Evolutionary conservation across 2,329 filamentous ascomycete genomes (phyloP).

Genomic region (Trichoderma atrobrunneum): DNA sequence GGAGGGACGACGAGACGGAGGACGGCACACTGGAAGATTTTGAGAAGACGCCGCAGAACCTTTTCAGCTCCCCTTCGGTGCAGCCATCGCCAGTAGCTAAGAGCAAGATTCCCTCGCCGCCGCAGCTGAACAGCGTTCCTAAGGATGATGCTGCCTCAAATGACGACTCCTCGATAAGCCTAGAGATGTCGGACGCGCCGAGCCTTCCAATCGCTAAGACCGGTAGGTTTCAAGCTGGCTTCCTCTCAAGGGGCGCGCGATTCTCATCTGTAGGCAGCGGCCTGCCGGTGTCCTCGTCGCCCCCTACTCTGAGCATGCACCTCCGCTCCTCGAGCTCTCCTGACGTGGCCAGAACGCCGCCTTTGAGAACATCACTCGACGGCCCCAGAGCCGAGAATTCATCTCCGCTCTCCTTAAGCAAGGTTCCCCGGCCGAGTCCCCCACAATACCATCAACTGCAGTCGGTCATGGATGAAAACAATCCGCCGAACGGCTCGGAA

Average conservation of each 20-base stretch:
- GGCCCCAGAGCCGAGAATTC: slow-evolving; percentile 51
- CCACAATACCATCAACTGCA: slow-evolving; percentile 29
- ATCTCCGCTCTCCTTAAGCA: slow-evolving; percentile 33
- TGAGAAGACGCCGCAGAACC: slow-evolving; percentile 80
- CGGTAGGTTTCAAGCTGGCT: slow-evolving; percentile 84
- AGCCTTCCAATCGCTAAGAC: slow-evolving; percentile 47
- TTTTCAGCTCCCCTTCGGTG: slow-evolving; percentile 54
- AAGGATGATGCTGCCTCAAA: slow-evolving; percentile 17
- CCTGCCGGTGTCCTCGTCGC: slow-evolving; percentile 58
- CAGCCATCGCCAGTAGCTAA: slow-evolving; percentile 25
- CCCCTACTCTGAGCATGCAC: slow-evolving; percentile 56
- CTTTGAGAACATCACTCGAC: slow-evolving; percentile 51
- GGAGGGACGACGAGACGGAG: slow-evolving; percentile 85
- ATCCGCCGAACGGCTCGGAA: slow-evolving; percentile 42
- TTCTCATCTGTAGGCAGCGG: slow-evolving; percentile 44
- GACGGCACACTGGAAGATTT: slow-evolving; percentile 85
- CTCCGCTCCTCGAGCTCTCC: slow-evolving; percentile 49
- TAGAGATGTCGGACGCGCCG: slow-evolving; percentile 50
- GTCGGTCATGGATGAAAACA: slow-evolving; percentile 50
- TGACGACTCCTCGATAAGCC: slow-evolving; percentile 55
- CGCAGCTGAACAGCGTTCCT: slow-evolving; percentile 5
- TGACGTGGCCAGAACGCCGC: slow-evolving; percentile 35
- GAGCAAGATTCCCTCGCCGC: slow-evolving; percentile 33
- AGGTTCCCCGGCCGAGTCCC: slow-evolving; percentile 22
- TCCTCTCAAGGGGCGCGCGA: slow-evolving; percentile 60